Conservation (phyloP, 495 filamentous ascomycete genomes). For the Elaphomyces granulatus region DNA sequence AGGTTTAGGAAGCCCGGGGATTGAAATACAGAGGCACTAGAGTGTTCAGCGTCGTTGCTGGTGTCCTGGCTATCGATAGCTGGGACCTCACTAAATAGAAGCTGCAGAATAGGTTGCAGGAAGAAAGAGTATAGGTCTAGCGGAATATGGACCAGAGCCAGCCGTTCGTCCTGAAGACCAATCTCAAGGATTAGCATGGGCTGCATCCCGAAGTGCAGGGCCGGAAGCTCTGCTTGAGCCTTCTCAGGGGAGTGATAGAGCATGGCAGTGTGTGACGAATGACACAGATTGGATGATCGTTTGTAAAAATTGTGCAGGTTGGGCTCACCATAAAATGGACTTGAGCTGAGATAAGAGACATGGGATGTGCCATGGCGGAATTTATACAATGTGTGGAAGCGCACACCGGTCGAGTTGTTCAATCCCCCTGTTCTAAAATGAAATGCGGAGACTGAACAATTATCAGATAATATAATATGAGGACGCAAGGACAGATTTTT, state of each 20-base stretch:
- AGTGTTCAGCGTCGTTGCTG: slow-evolving; percentile 21
- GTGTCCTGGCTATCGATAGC: slow-evolving; percentile 16
- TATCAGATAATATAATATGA: neutral
- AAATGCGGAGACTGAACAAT: neutral
- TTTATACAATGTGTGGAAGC: neutral
- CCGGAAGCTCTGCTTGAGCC: too few relatives aligned
- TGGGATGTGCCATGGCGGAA: slow-evolving; percentile 31
- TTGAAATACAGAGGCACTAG: slow-evolving; percentile 3
- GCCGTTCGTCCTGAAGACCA: slow-evolving; percentile 56
- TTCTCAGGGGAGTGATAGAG: too few relatives aligned
- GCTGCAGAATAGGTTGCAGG: slow-evolving; percentile 65
- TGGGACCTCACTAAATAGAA: slow-evolving; percentile 55
- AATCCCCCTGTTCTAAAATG: neutral
- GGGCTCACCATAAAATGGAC: slow-evolving; percentile 41
- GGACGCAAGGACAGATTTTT: neutral
- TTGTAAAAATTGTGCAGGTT: neutral
- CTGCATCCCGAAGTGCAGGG: too few relatives aligned
- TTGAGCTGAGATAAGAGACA: slow-evolving; percentile 38
- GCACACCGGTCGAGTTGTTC: neutral
- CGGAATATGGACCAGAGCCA: slow-evolving; percentile 86
- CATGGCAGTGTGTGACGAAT: too few relatives aligned
- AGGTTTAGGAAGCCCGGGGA: slow-evolving; percentile 77
- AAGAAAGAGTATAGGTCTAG: slow-evolving; percentile 66
- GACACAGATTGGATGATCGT: neutral
- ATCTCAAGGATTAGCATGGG: neutral